Evolutionary conservation across 345 rosid genomes (phyloP).

Genomic region (Kernera saxatilis): DNA sequence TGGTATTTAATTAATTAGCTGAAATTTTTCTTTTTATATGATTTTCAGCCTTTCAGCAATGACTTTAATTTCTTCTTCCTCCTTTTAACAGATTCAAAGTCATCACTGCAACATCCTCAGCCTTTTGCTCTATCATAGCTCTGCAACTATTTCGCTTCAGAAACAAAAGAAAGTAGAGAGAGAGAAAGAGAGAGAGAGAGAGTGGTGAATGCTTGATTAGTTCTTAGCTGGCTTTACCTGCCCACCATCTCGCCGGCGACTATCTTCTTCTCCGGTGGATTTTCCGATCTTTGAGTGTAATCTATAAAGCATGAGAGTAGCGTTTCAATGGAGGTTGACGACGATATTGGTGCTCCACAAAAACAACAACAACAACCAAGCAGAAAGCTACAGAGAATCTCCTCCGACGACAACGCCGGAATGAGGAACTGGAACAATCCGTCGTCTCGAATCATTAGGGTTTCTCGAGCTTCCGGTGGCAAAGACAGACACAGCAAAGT

Average conservation of each 20-base stretch:
- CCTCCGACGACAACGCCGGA: slow-evolving; percentile 26
- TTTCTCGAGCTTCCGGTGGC: slow-evolving; percentile 89
- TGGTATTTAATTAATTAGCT: not conserved
- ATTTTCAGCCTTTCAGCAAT: not conserved
- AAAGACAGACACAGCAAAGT: slow-evolving; percentile 98
- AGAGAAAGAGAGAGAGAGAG: slow-evolving; percentile 61
- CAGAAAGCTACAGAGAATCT: slow-evolving; percentile 44
- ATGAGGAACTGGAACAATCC: slow-evolving; percentile 54
- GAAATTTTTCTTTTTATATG: not conserved
- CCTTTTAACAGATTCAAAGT: slow-evolving; percentile 35
- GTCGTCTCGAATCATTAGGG: slow-evolving; percentile 86
- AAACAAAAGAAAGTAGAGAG: slow-evolving; percentile 37
- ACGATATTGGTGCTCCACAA: slow-evolving; percentile 49
- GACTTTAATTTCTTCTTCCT: slow-evolving; percentile 15
- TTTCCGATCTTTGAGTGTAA: not conserved
- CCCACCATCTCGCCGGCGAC: not conserved
- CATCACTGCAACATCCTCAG: slow-evolving; percentile 51
- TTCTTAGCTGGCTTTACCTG: not conserved
- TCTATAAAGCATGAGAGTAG: slow-evolving; percentile 84
- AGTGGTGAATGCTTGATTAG: slow-evolving; percentile 21
- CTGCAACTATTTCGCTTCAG: slow-evolving; percentile 40
- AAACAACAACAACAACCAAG: slow-evolving; percentile 39
- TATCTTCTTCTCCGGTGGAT: not conserved
- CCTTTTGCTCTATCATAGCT: slow-evolving; percentile 44
- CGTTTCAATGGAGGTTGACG: slow-evolving; percentile 71